Conservation (phyloP, 495 filamentous ascomycete genomes). For the Xylaria cubensis region DNA sequence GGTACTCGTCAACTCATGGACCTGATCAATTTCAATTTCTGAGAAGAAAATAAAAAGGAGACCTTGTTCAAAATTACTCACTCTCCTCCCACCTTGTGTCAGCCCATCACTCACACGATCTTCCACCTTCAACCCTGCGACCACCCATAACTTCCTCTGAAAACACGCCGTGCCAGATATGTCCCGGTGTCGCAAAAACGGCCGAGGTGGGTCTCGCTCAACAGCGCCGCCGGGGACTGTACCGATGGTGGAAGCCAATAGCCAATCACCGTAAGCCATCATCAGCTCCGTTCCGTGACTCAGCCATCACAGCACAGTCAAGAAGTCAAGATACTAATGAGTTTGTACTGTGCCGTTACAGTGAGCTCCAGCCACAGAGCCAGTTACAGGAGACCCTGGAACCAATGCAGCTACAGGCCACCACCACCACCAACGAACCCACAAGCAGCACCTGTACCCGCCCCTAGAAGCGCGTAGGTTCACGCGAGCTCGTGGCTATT, state of each 20-base stretch:
- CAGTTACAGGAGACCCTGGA: neutral
- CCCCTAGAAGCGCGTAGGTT: slow-evolving; percentile 25
- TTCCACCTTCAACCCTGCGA: neutral
- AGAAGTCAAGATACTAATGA: neutral
- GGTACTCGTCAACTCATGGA: neutral
- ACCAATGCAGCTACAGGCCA: neutral
- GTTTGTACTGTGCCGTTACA: neutral
- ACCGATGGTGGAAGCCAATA: neutral
- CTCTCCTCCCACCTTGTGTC: neutral
- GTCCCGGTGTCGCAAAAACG: neutral
- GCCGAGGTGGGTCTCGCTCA: slow-evolving; percentile 12
- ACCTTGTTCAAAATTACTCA: neutral
- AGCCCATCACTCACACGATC: neutral
- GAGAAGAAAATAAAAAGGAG: neutral
- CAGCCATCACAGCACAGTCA: slow-evolving; percentile 8
- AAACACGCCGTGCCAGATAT: neutral
- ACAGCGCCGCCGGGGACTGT: neutral
- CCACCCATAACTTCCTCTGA: neutral
- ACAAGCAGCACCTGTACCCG: slow-evolving; percentile 20
- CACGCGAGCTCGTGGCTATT: slow-evolving; percentile 27
- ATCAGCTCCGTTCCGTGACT: slow-evolving; percentile 6
- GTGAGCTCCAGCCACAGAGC: slow-evolving; percentile 17
- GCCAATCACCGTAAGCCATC: slow-evolving; percentile 26
- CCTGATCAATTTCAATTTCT: neutral
- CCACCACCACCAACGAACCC: slow-evolving; percentile 1